Base-by-base conservation (phyloP, 345 rosid species). In the Populus alba region DNA sequence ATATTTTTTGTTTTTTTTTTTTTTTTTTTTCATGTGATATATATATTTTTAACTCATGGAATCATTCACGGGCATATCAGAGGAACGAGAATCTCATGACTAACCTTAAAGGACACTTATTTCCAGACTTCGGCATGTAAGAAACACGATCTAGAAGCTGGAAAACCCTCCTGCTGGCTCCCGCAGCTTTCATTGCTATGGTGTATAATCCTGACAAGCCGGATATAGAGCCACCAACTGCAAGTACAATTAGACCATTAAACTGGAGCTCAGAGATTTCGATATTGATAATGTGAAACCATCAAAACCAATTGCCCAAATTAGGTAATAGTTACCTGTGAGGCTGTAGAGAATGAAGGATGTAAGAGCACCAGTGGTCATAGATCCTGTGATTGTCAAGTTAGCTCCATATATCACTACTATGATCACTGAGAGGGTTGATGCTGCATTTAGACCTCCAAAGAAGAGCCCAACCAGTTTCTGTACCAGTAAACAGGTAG, bases 281-380 rank as follows among this genome's bases (percentile, higher is more conserved):
- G 25, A 57, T 57, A 57, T 1, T 57, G 63, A 57, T 57, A 57
- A 57, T 8, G 7, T 57, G 63, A 57, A 8, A 57, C 29, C 29
- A n/a, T 57, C 27, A 57, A 57, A 57, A 57, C n/a, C 3, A 23
- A 57, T 57, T n/a, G 23, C 63, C 63, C 23, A n/a, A 57, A 57
- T 57, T n/a, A n/a, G 27, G 22, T 65, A 2, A 53, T 53, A 62
- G 15, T 7, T 51, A 95, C 99, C 99, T 77, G 99, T 95, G 80
- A 93, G 95, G 72, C 99, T 95, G 69, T 95, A 93, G 79, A 95
- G 98, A 73, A 95, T 93, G 90, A 95, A 95, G 77, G 99, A 95
- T 62, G 98, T 95, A 76, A 95, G 98, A 31, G 94, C 83, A 59
- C 99, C 99, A 1, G 89, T 89, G 5, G 97, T 93, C 96, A 95